Evolutionary conservation across 2,329 filamentous ascomycete genomes (phyloP).

Genomic region (Monosporascus sp.): DNA sequence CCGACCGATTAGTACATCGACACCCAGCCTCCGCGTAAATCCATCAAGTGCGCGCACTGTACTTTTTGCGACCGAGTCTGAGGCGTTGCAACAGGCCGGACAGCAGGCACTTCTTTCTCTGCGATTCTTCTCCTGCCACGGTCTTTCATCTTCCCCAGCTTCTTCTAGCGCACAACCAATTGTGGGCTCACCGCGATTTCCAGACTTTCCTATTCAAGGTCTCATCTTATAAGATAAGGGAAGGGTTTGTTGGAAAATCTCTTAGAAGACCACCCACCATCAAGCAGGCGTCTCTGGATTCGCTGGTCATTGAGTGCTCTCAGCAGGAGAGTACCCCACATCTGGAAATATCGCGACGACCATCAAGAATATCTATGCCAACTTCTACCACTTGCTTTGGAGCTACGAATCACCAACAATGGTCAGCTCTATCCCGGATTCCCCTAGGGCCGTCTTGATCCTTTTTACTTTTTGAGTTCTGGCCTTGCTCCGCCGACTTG

Average conservation of each 20-base stretch:
- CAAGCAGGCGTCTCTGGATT: not conserved
- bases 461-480: conserved; percentile 49
- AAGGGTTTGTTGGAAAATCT: not conserved
- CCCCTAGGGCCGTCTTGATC: conserved; percentile 47
- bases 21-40: not conserved
- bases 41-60: not conserved
- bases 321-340: conserved; percentile 1
- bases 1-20: not conserved
- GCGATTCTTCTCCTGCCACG: not conserved
- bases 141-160: not conserved
- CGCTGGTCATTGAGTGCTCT: not conserved
- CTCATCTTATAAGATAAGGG: not conserved
- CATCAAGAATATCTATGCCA: conserved; percentile 10
- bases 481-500: conserved; percentile 11
- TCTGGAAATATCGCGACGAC: not conserved
- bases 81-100: not conserved
- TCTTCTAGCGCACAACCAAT: too few species aligned
- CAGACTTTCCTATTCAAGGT: not conserved
- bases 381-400: conserved; percentile 26
- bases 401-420: conserved; percentile 43
- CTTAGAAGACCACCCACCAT: not conserved
- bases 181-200: not conserved
- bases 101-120: not conserved
- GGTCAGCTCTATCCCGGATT: conserved; percentile 46
- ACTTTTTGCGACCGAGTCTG: not conserved